phyloP scores from a whole-genome alignment of 768 basidiomycete species.

The Rhodotorula kratochvilovae region DNA sequence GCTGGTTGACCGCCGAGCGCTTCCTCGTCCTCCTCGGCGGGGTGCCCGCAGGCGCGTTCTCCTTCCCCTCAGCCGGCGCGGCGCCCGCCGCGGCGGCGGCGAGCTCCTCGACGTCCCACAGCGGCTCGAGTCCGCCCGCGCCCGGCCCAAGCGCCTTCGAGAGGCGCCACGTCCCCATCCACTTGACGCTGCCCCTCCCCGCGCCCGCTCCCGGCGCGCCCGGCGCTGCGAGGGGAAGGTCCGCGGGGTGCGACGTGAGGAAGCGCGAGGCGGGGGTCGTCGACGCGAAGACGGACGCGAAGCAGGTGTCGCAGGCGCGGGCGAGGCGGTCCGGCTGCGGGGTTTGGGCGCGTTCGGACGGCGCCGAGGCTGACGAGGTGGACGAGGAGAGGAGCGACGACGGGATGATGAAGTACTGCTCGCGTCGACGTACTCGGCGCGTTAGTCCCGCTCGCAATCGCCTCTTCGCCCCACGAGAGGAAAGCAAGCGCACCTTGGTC shows the following conservation, averaged over 20 bases:
- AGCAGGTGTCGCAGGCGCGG: slow-evolving; percentile 79
- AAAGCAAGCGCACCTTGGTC: slow-evolving; percentile 56
- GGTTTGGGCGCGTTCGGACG: no score
- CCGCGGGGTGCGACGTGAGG: slow-evolving; percentile 6
- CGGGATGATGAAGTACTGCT: slow-evolving; percentile 78
- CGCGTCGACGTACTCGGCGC: background rate
- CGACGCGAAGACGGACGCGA: slow-evolving; percentile 65
- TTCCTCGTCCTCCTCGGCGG: background rate
- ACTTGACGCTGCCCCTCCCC: background rate
- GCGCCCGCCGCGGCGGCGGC: no score
- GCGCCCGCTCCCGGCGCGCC: background rate
- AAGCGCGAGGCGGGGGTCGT: slow-evolving; percentile 16
- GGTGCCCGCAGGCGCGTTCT: no score
- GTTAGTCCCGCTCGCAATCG: background rate
- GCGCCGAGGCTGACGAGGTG: background rate
- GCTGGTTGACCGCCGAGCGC: slow-evolving; percentile 2
- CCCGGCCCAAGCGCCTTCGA: background rate
- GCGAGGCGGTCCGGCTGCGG: slow-evolving; percentile 51
- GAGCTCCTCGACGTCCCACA: background rate
- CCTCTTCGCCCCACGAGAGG: background rate
- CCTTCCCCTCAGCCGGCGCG: background rate
- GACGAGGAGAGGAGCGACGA: slow-evolving; percentile 1
- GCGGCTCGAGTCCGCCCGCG: background rate
- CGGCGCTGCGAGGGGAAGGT: no score
- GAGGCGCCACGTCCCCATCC: background rate